phyloP scores from a whole-genome alignment of 106 monocot genomes.

The Hemerocallis citrina region DNA sequence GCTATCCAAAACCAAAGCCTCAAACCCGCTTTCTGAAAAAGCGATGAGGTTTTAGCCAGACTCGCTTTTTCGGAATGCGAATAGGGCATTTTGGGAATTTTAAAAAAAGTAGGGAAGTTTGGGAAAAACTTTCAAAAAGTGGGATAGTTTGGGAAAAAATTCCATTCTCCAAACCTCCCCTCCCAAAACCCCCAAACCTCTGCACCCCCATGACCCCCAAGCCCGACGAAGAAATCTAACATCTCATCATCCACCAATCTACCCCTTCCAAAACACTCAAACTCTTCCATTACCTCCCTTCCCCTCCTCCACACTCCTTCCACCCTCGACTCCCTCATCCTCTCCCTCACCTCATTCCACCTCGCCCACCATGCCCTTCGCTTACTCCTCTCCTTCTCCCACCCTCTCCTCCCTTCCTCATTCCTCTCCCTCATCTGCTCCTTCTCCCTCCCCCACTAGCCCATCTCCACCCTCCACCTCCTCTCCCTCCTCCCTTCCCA shows the following conservation, averaged over 20 bases:
- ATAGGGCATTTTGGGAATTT: too few species aligned
- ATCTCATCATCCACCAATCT: constrained; percentile 9
- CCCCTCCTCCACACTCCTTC: constrained; percentile 4
- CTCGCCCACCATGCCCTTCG: constrained; percentile 6
- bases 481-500: constrained; percentile 10
- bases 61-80: too few species aligned
- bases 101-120: too few species aligned
- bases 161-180: neutral
- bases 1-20: too few species aligned
- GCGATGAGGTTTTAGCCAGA: too few species aligned
- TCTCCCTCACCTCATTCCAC: constrained; percentile 18
- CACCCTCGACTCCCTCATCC: constrained; percentile 1
- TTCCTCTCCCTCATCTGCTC: constrained; percentile 31
- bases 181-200: neutral
- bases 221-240: constrained; percentile 11
- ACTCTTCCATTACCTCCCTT: constrained; percentile 10
- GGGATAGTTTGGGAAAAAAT: too few species aligned
- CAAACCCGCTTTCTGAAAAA: too few species aligned
- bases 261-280: constrained; percentile 2
- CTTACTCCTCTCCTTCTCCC: constrained; percentile 13
- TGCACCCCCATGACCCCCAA: neutral
- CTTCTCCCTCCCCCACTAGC: constrained; percentile 16
- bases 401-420: constrained; percentile 15
- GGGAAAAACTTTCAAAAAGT: too few species aligned
- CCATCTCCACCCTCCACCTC: constrained; percentile 18